Evolutionary conservation across 2,329 filamentous ascomycete species (phyloP).

Genomic region (Coleophoma cylindrospora): DNA sequence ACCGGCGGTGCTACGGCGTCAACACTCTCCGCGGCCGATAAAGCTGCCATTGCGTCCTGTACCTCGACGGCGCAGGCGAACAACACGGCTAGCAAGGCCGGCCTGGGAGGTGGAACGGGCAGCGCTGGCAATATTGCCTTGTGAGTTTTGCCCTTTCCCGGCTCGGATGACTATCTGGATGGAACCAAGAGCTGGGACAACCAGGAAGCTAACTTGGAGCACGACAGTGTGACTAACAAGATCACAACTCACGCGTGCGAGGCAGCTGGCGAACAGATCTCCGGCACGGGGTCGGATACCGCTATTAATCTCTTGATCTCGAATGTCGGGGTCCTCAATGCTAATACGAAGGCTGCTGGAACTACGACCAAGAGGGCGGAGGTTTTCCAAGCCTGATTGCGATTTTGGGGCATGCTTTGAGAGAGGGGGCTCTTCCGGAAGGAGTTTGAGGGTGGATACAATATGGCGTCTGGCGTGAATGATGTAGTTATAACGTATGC

Average conservation of each 20-base stretch:
- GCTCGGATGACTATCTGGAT: not conserved
- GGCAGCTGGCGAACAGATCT: constrained; percentile 14
- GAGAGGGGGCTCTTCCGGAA: too few relatives aligned
- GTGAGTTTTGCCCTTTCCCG: constrained; percentile 3
- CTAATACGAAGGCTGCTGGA: constrained; percentile 14
- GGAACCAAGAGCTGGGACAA: not conserved
- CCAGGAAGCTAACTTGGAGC: not conserved
- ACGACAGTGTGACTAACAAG: constrained; percentile 15
- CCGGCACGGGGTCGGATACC: constrained; percentile 10
- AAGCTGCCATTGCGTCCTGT: constrained; percentile 11
- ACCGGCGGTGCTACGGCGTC: constrained; percentile 13
- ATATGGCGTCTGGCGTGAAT: too few relatives aligned
- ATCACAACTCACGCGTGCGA: constrained; percentile 16
- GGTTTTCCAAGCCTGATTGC: not conserved
- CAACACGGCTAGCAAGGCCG: constrained; percentile 15
- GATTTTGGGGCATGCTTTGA: too few relatives aligned
- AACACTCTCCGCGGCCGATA: constrained; percentile 10
- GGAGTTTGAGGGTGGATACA: too few relatives aligned
- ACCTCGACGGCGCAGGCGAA: constrained; percentile 9
- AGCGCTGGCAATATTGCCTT: constrained; percentile 16
- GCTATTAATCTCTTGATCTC: constrained; percentile 16
- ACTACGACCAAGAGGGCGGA: constrained; percentile 7
- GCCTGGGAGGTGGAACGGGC: constrained; percentile 9
- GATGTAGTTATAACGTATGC: too few relatives aligned
- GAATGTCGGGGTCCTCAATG: constrained; percentile 18